Conservation (phyloP, 2,329 filamentous ascomycete species). For the Stemphylium lycopersici region DNA sequence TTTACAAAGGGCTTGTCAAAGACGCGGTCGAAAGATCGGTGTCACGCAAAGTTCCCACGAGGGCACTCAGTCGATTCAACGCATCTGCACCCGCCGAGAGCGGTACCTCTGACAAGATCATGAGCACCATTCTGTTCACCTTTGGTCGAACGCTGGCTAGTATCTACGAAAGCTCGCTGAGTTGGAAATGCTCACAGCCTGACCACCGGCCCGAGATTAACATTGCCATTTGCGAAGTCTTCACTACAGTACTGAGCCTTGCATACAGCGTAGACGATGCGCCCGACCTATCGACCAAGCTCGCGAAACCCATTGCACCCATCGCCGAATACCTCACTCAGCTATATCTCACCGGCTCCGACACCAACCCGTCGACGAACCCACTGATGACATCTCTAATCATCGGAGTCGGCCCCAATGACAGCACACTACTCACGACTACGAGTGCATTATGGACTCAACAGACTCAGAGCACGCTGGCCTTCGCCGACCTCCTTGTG, state of each 20-base stretch:
- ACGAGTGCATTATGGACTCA: slow-evolving; percentile 54
- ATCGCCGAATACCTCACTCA: slow-evolving; percentile 78
- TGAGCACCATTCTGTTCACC: slow-evolving; percentile 72
- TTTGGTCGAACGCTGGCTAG: slow-evolving; percentile 80
- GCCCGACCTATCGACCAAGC: slow-evolving; percentile 54
- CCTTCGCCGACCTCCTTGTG: slow-evolving; percentile 72
- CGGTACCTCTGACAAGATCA: slow-evolving; percentile 77
- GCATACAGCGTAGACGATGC: slow-evolving; percentile 76
- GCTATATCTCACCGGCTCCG: slow-evolving; percentile 74
- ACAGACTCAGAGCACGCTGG: slow-evolving; percentile 69
- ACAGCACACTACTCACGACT: slow-evolving; percentile 54
- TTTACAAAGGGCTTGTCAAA: slow-evolving; percentile 78
- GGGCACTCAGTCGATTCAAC: slow-evolving; percentile 57
- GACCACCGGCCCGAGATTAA: slow-evolving; percentile 73
- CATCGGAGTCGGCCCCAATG: slow-evolving; percentile 51
- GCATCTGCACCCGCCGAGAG: slow-evolving; percentile 62
- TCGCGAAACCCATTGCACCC: slow-evolving; percentile 69
- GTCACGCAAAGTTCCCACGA: slow-evolving; percentile 65
- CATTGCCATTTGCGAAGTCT: slow-evolving; percentile 68
- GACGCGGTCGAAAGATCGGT: slow-evolving; percentile 75
- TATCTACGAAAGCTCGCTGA: slow-evolving; percentile 82
- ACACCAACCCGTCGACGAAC: slow-evolving; percentile 74
- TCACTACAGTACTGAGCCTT: slow-evolving; percentile 73
- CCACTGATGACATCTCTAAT: slow-evolving; percentile 76
- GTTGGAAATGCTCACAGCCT: slow-evolving; percentile 79